Evolutionary conservation across 176 grass and related monocot genomes (phyloP).

Genomic region (Avena sativa): DNA sequence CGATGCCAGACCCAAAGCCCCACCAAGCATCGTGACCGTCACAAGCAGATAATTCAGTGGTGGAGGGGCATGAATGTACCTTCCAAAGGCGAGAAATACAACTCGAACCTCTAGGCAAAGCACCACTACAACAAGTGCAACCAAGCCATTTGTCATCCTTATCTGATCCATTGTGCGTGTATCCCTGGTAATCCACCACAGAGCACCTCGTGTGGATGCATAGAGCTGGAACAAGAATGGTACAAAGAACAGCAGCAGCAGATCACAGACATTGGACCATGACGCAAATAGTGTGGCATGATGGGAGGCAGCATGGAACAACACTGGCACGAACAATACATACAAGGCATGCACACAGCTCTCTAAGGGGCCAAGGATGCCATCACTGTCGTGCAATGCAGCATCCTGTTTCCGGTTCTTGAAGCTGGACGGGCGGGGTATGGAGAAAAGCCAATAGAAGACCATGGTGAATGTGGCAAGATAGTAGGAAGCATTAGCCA

Average conservation of each 20-base stretch:
- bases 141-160: constrained; percentile 68
- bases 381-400: constrained; percentile 38
- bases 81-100: constrained; percentile 84
- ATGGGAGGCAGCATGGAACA: constrained; percentile 79
- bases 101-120: constrained; percentile 92
- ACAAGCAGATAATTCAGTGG: constrained; percentile 96
- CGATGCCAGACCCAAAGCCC: constrained; percentile 66
- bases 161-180: constrained; percentile 69
- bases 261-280: constrained; percentile 67
- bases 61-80: constrained; percentile 86
- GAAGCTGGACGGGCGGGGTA: constrained; percentile 79
- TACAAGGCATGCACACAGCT: constrained; percentile 85
- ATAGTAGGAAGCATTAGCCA: constrained; percentile 87
- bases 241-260: constrained; percentile 91
- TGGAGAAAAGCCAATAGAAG: constrained; percentile 97
- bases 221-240: constrained; percentile 96
- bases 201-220: constrained; percentile 66
- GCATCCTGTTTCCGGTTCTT: constrained; percentile 71
- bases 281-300: constrained; percentile 82
- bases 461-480: constrained; percentile 71
- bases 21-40: constrained; percentile 86
- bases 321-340: constrained; percentile 73
- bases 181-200: constrained; percentile 94
- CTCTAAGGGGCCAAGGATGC: constrained; percentile 80
- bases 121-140: constrained; percentile 82